These are phyloP conservation scores for Fusarium temperatum DNA, from an alignment of 2,329 filamentous ascomycete genomes.

Conservation along the genomic window DNA sequence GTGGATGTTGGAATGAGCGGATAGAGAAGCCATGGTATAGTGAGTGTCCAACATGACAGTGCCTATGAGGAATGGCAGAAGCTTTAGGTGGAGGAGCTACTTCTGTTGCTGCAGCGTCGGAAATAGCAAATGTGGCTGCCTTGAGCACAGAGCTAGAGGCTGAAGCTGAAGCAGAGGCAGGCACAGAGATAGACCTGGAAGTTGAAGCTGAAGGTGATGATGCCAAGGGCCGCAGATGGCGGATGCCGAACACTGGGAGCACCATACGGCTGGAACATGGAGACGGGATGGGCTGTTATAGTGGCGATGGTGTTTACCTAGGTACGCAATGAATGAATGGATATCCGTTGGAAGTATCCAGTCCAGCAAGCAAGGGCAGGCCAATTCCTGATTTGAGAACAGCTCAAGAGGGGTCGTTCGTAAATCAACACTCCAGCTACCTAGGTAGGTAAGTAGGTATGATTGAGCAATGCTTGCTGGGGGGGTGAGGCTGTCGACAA, in stretches of 20 bases:
- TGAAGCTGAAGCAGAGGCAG: not conserved
- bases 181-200: not conserved
- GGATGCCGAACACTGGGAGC: constrained; percentile 35
- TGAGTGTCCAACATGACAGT: constrained; percentile 1
- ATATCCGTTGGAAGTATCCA: constrained; percentile 4
- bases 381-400: constrained; percentile 6
- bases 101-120: not conserved
- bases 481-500: not conserved
- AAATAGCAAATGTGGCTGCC: not conserved
- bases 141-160: constrained; percentile 10
- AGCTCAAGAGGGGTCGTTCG: not conserved
- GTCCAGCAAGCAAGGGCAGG: not conserved
- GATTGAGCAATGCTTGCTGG: constrained; percentile 1
- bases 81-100: constrained; percentile 2
- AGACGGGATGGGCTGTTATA: constrained; percentile 38
- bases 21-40: constrained; percentile 18
- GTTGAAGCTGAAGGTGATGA: constrained; percentile 9
- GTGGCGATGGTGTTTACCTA: constrained; percentile 10
- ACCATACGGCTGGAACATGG: constrained; percentile 42
- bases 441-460: not conserved
- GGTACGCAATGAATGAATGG: not conserved
- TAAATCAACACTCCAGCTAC: constrained; percentile 5
- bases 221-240: constrained; percentile 42
- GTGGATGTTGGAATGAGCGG: constrained; percentile 33
- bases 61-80: not conserved